Evolutionary conservation across 352 stramenopile genomes (phyloP), one percentile per base, ranked within the genome.

Genomic region (Globisporangium camurandrum): DNA sequence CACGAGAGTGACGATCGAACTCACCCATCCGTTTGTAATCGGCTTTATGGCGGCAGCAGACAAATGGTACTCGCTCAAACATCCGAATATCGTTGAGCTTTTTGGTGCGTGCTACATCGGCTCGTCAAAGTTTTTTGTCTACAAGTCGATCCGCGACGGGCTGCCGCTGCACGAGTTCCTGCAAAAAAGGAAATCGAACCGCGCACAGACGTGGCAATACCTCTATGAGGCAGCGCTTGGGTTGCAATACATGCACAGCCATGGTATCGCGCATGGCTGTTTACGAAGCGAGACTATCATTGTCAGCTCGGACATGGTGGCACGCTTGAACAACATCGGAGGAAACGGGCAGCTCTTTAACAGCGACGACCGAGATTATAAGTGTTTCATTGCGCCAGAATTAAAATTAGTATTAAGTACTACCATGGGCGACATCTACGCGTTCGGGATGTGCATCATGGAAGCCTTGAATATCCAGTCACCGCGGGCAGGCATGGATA

Each of bases 151-250:
- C 14, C 34, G 31, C 9, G 16, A 24, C 16, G 23, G 5, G 11
- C 16, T 30, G 7, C 17, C 8, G 0, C 33, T 51, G 7, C 24
- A 11, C 11, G 46, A 51, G 1, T 51, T 44, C 46, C 28, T 54
- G 36, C 17, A 34, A 34, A 34, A 6, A 34, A 11, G 51, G 2
- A 17, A 41, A 43, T 5, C 20, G 28, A 47, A 36, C 12, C 1
- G 19, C 31, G 9, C 1, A 1, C 16, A 14, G 17, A 9, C 49
- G 2, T 69, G 60, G 64, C 20, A 41, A 5, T 46, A 42, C 1
- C 14, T 73, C 20, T 61, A 59, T 19, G 36, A 70, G 43, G 56
- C 37, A 22, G 58, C 62, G n/a, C 41, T 73, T n/a, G 61, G 61
- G 5, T 39, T 70, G 11, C 47, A 62, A 10, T 67, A 73, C 33